Evolutionary conservation across 2,329 filamentous ascomycete species (phyloP), one percentile per base, ranked within the genome.

Genomic region (Cladophialophora exuberans): DNA sequence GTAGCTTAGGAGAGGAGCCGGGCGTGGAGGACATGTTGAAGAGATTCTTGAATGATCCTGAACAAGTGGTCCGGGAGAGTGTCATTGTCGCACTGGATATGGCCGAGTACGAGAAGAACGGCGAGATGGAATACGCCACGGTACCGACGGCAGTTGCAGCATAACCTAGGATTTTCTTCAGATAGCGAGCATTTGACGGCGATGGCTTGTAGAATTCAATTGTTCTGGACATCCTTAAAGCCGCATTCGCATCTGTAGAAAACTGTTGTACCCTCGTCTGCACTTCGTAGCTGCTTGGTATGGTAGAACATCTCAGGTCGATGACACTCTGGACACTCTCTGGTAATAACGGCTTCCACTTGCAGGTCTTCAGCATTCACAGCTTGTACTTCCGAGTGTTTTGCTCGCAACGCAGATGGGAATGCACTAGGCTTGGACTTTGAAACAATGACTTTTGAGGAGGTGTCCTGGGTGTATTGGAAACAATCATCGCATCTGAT

Each of bases 11-110:
- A 20, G 90, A 96, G 18, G 92, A 97, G 72, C 88, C 91, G 43
- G 93, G 93, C 17, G 94, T 99, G 10, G 92, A 97, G 69, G 89
- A 90, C 52, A 87, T 85, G 3, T 71, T 99, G 67, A 90, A 84
- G 73, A 81, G 79, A 61, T 97, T 97, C 74, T 75, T 97, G 62
- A 78, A 96, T 61, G 95, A 99, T 71, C 85, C 90, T 58, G 93
- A 97, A 73, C 85, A 89, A 71, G 92, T 99, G 4, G 94, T 99
- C 36, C 84, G 91, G 56, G 94, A 99, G 69, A 97, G 93, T 72
- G 86, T 96, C 33, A 85, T 97, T 65, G 94, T 99, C 52, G 94
- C 94, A 39, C 79, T 99, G 63, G 94, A 99, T 72, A 99, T 99
- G 90, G 94, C 92, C 9, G 93, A 97, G 69, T 97, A 90, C 68